Evolutionary conservation across 2,329 filamentous ascomycete genomes (phyloP).

Genomic region (Neophaeococcomyces aloes): DNA sequence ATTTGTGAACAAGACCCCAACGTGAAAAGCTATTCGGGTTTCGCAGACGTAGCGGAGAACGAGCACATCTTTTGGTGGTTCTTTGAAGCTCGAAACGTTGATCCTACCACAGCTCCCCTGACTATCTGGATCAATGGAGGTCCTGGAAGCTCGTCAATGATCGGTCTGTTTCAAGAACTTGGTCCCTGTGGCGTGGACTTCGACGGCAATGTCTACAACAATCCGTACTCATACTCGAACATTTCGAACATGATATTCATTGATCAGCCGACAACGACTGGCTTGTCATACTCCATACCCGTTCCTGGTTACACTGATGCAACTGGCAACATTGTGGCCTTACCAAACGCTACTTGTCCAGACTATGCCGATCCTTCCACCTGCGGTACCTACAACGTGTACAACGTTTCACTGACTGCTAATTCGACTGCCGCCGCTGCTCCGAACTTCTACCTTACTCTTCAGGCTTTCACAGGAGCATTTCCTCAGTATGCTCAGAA

Average conservation of each 20-base stretch:
- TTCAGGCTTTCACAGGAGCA: conserved; percentile 22
- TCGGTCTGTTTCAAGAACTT: conserved; percentile 27
- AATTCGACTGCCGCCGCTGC: conserved; percentile 20
- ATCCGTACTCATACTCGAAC: conserved; percentile 27
- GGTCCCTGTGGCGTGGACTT: conserved; percentile 30
- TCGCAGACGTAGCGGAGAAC: conserved; percentile 46
- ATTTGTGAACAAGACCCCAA: conserved; percentile 39
- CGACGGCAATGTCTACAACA: conserved; percentile 29
- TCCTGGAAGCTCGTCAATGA: conserved; percentile 26
- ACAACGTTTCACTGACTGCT: conserved; percentile 17
- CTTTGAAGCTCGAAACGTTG: conserved; percentile 30
- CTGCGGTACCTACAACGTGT: conserved; percentile 21
- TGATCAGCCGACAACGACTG: conserved; percentile 53
- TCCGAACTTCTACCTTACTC: conserved; percentile 21
- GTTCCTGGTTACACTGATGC: conserved; percentile 19
- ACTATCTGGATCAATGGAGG: conserved; percentile 34
- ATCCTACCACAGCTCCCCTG: conserved; percentile 24
- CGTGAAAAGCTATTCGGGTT: conserved; percentile 50
- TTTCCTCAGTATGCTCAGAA: conserved; percentile 23
- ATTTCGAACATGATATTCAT: conserved; percentile 46
- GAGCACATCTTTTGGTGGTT: conserved; percentile 40
- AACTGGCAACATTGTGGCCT: conserved; percentile 11
- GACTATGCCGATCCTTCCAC: conserved; percentile 18
- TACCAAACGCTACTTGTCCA: conserved; percentile 20
- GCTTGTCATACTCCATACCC: conserved; percentile 43